Conservation (phyloP, 2,329 filamentous ascomycete species). For the Botrytis paeoniae region DNA sequence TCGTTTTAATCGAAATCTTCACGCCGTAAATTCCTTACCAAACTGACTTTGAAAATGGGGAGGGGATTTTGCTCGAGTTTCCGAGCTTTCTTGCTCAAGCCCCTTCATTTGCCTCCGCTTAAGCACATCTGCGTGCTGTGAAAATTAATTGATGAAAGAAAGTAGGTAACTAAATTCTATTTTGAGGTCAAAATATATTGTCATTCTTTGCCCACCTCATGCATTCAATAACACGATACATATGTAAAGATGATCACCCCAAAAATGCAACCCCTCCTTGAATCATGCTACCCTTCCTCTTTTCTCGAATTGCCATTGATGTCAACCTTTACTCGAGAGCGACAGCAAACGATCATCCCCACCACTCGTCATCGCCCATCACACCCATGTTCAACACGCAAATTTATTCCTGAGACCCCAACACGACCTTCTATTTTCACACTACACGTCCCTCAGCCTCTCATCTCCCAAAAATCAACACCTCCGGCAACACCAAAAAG, state of each 20-base stretch:
- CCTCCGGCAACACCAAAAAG: conserved; percentile 10
- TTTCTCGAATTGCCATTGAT: background rate
- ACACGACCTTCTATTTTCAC: conserved; percentile 7
- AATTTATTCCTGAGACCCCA: background rate
- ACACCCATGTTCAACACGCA: conserved; percentile 5
- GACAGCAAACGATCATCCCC: background rate
- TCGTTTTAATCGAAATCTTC: background rate
- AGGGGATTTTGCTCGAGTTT: background rate
- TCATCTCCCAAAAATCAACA: background rate
- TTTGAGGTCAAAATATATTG: background rate
- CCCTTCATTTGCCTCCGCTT: conserved; percentile 12
- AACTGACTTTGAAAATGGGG: background rate
- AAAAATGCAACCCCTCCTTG: background rate
- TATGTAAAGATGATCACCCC: background rate
- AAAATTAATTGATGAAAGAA: background rate
- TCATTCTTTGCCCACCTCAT: background rate
- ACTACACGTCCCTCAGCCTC: background rate
- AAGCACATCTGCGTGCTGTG: background rate
- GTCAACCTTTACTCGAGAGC: background rate
- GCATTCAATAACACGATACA: background rate
- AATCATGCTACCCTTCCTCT: background rate
- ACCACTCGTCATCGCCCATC: background rate
- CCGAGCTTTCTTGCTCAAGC: background rate
- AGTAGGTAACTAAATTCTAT: conserved; percentile 3
- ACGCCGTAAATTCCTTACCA: background rate